Evolutionary conservation across 2,329 filamentous ascomycete species (phyloP).

Genomic region (Claviceps sorghi): DNA sequence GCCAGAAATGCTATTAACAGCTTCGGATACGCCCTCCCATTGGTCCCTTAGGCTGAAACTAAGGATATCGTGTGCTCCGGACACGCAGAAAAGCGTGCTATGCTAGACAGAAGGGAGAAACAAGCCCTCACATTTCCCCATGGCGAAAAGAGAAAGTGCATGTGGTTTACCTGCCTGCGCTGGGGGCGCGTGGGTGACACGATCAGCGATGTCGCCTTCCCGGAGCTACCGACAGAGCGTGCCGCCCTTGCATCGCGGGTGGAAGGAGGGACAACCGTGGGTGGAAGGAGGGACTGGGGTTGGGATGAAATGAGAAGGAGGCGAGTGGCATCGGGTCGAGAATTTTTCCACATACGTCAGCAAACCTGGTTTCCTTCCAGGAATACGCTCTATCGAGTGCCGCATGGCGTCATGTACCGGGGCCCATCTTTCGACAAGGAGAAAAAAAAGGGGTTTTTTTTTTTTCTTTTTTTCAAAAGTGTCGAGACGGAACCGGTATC

Average conservation of each 20-base stretch:
- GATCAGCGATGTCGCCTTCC: not conserved
- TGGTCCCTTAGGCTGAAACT: not conserved
- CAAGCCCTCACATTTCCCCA: not conserved
- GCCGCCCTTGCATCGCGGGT: not conserved
- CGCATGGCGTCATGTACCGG: not conserved
- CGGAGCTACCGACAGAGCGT: conserved; percentile 1
- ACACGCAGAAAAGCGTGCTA: too few relatives aligned
- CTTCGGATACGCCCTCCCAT: not conserved
- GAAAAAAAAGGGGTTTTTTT: too few relatives aligned
- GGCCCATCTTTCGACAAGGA: not conserved
- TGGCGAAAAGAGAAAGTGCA: not conserved
- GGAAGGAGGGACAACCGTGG: not conserved
- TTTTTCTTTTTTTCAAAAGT: too few relatives aligned
- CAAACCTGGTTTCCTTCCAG: not conserved
- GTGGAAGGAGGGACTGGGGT: not conserved
- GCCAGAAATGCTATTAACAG: not conserved
- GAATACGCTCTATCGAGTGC: not conserved
- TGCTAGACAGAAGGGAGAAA: not conserved
- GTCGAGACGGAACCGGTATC: not conserved
- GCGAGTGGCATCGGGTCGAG: not conserved
- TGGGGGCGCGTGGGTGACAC: not conserved
- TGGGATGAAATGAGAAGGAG: not conserved
- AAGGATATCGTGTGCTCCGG: not conserved
- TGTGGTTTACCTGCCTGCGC: not conserved
- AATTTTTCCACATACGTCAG: not conserved